These are phyloP conservation scores for Phtheirospermum japonicum DNA, from an alignment of 257 asterid species.

Conservation along the genomic window DNA sequence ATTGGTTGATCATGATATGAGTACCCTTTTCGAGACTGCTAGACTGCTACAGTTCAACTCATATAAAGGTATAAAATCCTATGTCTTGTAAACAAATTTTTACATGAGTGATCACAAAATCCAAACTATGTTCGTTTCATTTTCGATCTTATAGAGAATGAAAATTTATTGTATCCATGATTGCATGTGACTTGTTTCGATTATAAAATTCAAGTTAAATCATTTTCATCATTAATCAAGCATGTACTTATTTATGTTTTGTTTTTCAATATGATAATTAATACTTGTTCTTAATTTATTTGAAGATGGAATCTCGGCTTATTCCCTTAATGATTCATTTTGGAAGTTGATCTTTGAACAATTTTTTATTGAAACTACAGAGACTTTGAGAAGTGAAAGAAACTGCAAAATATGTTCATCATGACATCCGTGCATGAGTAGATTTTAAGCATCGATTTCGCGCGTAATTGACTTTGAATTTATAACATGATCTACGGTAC, in stretches of 20 bases:
- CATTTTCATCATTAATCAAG: background rate
- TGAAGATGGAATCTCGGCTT: background rate
- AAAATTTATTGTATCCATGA: background rate
- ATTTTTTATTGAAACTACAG: no score
- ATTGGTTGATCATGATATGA: constrained; percentile 26
- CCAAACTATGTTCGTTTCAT: background rate
- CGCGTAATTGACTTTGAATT: background rate
- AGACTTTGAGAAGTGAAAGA: no score
- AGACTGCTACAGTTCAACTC: constrained; percentile 28
- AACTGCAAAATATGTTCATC: background rate
- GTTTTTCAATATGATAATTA: background rate
- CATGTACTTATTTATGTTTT: background rate
- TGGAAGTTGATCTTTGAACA: no score
- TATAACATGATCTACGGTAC: background rate
- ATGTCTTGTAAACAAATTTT: background rate
- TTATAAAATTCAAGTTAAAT: background rate
- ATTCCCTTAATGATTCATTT: background rate
- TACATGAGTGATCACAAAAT: background rate
- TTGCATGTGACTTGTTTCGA: background rate
- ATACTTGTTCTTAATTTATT: background rate
- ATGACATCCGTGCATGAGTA: background rate
- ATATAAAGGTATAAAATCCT: constrained; percentile 28
- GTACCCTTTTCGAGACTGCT: constrained; percentile 20
- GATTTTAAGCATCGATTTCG: background rate
- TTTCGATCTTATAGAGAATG: background rate